Evolutionary conservation across 2,329 filamentous ascomycete genomes (phyloP).

Genomic region (Xenosphaeropsis pyriputrescens): DNA sequence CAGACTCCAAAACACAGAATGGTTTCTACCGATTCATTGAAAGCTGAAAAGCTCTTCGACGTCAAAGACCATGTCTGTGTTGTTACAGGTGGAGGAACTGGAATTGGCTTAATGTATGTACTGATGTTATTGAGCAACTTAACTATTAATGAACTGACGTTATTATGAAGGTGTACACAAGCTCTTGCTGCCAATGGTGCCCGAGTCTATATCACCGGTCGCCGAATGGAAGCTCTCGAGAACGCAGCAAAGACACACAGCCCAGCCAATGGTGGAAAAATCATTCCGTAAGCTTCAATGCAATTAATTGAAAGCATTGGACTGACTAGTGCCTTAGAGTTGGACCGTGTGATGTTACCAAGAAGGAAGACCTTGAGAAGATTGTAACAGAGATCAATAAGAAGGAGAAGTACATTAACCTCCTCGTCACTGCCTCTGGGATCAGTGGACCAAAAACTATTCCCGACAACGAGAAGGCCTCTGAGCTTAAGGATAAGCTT

Average conservation of each 20-base stretch:
- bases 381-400: slow-evolving; percentile 35
- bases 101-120: slow-evolving; percentile 19
- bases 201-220: slow-evolving; percentile 19
- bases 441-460: slow-evolving; percentile 26
- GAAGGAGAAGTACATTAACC: slow-evolving; percentile 41
- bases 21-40: slow-evolving; percentile 8
- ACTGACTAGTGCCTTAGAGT: slow-evolving; percentile 13
- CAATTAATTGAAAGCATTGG: too few species aligned
- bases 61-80: slow-evolving; percentile 27
- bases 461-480: slow-evolving; percentile 26
- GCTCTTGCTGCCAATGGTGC: slow-evolving; percentile 18
- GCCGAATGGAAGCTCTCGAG: slow-evolving; percentile 15
- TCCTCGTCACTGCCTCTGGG: slow-evolving; percentile 42
- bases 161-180: slow-evolving; percentile 16
- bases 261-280: slow-evolving; percentile 28
- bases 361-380: slow-evolving; percentile 39
- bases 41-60: slow-evolving; percentile 30
- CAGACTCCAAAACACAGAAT: too few species aligned
- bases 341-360: slow-evolving; percentile 41
- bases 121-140: slow-evolving; percentile 23
- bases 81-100: slow-evolving; percentile 30
- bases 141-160: slow-evolving; percentile 14
- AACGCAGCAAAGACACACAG: slow-evolving; percentile 30
- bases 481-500: slow-evolving; percentile 36
- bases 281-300: slow-evolving; percentile 16